Evolutionary conservation across 768 basidiomycete genomes (phyloP).

Genomic region (Tylopilus plumbeoviolaceoides): DNA sequence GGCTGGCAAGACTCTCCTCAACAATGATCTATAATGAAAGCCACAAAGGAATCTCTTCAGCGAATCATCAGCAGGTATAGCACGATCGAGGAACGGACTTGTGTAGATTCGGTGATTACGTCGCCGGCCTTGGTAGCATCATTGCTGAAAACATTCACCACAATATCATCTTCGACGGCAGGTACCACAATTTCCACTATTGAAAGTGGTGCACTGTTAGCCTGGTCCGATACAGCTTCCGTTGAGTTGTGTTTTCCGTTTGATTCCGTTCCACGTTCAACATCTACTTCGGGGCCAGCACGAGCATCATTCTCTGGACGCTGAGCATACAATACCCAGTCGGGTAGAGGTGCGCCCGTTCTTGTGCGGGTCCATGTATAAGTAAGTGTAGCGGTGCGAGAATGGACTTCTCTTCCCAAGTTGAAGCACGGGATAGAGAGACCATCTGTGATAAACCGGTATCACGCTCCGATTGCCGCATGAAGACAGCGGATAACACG

Average conservation of each 20-base stretch:
- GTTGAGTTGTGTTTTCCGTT: neutral
- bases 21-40: constrained; percentile 10
- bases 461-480: neutral
- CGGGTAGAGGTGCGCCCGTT: constrained; percentile 31
- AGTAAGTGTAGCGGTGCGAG: constrained; percentile 45
- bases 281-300: constrained; percentile 2
- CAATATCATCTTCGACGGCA: neutral
- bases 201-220: neutral
- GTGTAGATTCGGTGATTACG: neutral
- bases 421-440: constrained; percentile 69
- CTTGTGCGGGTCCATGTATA: constrained; percentile 39
- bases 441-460: constrained; percentile 44
- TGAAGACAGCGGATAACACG: constrained; percentile 23
- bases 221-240: neutral
- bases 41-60: constrained; percentile 14
- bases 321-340: constrained; percentile 42
- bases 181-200: neutral
- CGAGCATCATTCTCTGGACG: constrained; percentile 13
- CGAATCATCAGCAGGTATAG: neutral
- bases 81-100: constrained; percentile 21
- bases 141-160: neutral
- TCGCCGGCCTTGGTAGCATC: neutral
- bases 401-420: constrained; percentile 43
- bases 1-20: neutral
- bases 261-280: constrained; percentile 19